Conservation (phyloP, 2,329 filamentous ascomycete genomes). For the Zasmidium citrigriseum region DNA sequence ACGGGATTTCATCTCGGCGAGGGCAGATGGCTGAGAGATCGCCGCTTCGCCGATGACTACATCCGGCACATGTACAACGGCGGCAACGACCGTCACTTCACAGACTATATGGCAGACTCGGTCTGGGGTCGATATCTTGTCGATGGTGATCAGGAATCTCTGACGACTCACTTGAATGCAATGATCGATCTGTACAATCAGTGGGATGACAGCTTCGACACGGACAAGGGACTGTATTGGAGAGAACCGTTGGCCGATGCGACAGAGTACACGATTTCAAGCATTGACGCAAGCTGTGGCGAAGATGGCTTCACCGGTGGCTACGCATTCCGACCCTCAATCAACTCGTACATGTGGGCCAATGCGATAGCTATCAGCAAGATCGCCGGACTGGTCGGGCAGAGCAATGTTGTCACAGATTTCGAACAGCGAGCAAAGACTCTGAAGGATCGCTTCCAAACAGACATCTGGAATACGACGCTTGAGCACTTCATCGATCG, state of each 20-base stretch:
- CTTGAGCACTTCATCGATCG: constrained; percentile 49
- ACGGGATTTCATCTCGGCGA: constrained; percentile 48
- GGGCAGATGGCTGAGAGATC: constrained; percentile 48
- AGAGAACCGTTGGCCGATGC: constrained; percentile 47
- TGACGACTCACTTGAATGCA: constrained; percentile 35
- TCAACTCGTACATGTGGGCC: constrained; percentile 49
- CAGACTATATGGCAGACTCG: constrained; percentile 45
- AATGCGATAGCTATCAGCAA: constrained; percentile 46
- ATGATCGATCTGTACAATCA: constrained; percentile 42
- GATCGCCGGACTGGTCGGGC: constrained; percentile 38
- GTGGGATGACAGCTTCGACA: constrained; percentile 43
- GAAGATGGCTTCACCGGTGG: constrained; percentile 45
- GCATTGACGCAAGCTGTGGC: constrained; percentile 45
- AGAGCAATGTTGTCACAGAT: constrained; percentile 20
- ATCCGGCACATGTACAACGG: constrained; percentile 45
- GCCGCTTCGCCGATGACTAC: constrained; percentile 48
- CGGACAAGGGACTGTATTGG: constrained; percentile 44
- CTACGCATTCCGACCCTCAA: constrained; percentile 45
- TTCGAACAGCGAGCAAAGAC: constrained; percentile 33
- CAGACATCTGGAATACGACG: constrained; percentile 46
- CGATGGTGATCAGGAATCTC: constrained; percentile 40
- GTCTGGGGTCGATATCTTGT: constrained; percentile 46
- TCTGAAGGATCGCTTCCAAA: constrained; percentile 41
- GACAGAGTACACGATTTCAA: constrained; percentile 49
- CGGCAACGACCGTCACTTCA: constrained; percentile 46